Conservation (phyloP, 495 filamentous ascomycete genomes). For the Aspergillus panamensis region DNA sequence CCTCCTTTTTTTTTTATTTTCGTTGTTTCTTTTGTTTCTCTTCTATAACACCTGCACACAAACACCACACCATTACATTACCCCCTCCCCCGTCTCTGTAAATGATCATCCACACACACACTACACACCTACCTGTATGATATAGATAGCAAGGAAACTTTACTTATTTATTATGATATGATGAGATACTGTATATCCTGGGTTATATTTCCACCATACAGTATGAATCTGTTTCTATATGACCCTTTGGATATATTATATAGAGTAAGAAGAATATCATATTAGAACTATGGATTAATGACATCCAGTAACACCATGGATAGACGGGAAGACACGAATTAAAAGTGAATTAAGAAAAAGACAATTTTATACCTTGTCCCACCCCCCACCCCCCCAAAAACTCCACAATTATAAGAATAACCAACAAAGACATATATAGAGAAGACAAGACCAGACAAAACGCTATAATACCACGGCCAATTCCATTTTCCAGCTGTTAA, state of each 20-base stretch:
- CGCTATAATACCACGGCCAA: no score
- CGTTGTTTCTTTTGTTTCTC: conserved; percentile 5
- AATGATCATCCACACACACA: conserved; percentile 4
- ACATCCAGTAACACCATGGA: no score
- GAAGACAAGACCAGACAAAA: background rate
- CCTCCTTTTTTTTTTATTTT: background rate
- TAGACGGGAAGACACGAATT: no score
- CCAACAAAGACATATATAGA: no score
- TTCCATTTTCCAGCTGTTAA: no score
- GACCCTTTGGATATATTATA: no score
- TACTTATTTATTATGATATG: conserved; percentile 8
- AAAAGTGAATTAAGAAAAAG: no score
- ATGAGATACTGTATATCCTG: background rate
- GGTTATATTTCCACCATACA: background rate
- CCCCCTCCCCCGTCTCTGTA: conserved; percentile 9
- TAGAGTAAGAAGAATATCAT: no score
- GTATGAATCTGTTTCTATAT: background rate
- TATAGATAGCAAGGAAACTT: conserved; percentile 10
- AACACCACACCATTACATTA: no score
- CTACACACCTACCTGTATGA: conserved; percentile 4
- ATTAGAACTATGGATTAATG: no score
- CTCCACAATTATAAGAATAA: background rate
- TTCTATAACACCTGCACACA: conserved; percentile 2
- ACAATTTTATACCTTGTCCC: no score
- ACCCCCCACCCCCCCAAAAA: no score